A percentile compares a stretch with the other conserved stretches of the same genome.
Evolutionary conservation across 139 green algal species (phyloP).

Genomic region (Closterium sp.): DNA sequence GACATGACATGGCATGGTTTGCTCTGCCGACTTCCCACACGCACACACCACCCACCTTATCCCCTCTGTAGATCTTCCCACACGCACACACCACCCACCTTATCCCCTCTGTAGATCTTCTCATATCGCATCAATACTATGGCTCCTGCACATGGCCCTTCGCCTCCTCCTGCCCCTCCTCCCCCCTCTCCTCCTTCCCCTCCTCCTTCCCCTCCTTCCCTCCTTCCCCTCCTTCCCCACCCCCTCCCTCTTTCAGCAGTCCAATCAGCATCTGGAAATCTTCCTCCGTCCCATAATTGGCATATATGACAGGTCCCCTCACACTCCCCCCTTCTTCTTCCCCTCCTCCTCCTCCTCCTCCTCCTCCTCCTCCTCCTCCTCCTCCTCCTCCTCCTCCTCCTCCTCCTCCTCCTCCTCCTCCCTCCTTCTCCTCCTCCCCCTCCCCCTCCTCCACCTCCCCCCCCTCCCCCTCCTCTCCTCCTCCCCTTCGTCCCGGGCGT

Average conservation of each 20-base stretch:
- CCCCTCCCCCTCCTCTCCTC: neutral
- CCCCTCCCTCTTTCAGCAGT: no score
- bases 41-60: no score
- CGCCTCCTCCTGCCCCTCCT: no score
- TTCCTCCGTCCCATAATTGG: no score
- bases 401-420: neutral
- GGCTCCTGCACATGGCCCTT: no score
- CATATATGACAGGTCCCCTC: neutral
- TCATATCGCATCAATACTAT: no score
- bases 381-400: neutral
- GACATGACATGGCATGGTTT: no score
- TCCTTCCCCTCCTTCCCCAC: neutral
- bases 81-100: no score
- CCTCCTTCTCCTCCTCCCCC: neutral
- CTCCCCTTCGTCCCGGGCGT: neutral
- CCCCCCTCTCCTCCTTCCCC: neutral
- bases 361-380: neutral
- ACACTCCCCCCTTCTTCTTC: no score
- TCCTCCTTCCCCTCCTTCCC: neutral
- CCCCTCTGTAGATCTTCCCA: no score
- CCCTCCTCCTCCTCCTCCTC: neutral
- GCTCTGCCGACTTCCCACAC: no score
- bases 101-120: slow-evolving; percentile 33
- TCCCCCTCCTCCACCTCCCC: neutral
- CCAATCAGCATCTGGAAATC: no score